Conservation (phyloP, 2,329 filamentous ascomycete species). For the Aspergillus neotritici region DNA sequence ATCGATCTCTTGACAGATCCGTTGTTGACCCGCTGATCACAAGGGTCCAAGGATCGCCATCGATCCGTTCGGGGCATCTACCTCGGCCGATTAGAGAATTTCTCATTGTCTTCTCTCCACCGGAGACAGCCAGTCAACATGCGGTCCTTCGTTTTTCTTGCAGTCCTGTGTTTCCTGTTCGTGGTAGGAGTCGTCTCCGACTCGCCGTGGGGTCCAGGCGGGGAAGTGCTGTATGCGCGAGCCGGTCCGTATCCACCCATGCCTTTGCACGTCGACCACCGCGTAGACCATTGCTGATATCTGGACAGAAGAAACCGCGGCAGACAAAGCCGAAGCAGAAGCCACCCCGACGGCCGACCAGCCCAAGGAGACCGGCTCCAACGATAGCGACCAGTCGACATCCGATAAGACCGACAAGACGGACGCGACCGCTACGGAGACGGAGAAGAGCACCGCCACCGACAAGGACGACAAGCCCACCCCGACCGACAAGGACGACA, state of each 20-base stretch:
- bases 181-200: slow-evolving; percentile 29
- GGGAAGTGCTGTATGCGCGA: too few relatives aligned
- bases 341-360: background rate
- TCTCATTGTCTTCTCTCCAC: too few relatives aligned
- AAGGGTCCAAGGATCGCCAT: too few relatives aligned
- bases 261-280: too few relatives aligned
- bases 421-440: slow-evolving; percentile 12
- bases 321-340: background rate
- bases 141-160: slow-evolving; percentile 27
- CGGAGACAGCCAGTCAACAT: slow-evolving; percentile 19
- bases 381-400: slow-evolving; percentile 11
- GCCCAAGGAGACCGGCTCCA: slow-evolving; percentile 2
- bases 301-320: background rate
- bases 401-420: slow-evolving; percentile 15
- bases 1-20: background rate
- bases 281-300: too few relatives aligned
- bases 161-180: slow-evolving; percentile 29
- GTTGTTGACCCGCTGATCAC: background rate
- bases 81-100: too few relatives aligned
- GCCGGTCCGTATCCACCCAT: too few relatives aligned
- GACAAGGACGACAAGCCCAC: background rate
- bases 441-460: slow-evolving; percentile 12
- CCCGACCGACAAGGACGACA: slow-evolving; percentile 13
- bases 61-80: too few relatives aligned
- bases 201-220: slow-evolving; percentile 20